These are phyloP conservation scores for Pseudocercospora crystallina DNA, from an alignment of 2,329 filamentous ascomycete genomes.

Conservation along the genomic window DNA sequence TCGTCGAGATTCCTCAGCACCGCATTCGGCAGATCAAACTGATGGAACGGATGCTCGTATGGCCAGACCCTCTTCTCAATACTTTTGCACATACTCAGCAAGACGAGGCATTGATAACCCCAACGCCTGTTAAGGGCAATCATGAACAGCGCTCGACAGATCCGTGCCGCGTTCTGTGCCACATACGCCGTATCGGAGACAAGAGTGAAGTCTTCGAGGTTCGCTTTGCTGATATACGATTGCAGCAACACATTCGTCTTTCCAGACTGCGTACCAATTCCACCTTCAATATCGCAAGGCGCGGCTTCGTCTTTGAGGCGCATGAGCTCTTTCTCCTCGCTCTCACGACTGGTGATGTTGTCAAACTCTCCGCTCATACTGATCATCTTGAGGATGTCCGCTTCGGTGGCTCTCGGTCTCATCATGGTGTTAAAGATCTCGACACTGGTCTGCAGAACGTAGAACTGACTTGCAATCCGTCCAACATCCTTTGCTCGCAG, in stretches of 20 bases:
- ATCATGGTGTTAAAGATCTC: conserved; percentile 97
- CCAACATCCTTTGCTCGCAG: conserved; percentile 92
- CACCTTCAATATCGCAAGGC: conserved; percentile 75
- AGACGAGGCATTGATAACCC: conserved; percentile 90
- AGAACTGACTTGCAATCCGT: conserved; percentile 94
- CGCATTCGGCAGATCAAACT: conserved; percentile 85
- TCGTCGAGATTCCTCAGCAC: conserved; percentile 81
- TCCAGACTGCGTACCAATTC: conserved; percentile 67
- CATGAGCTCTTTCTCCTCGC: conserved; percentile 81
- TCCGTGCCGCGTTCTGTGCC: conserved; percentile 90
- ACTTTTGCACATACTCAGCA: conserved; percentile 90
- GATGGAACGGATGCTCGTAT: conserved; percentile 89
- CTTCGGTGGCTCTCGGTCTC: conserved; percentile 79
- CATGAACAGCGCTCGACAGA: conserved; percentile 94
- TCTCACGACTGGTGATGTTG: conserved; percentile 91
- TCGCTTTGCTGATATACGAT: conserved; percentile 84
- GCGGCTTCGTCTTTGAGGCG: conserved; percentile 69
- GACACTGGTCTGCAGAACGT: conserved; percentile 89
- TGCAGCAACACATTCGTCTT: conserved; percentile 97
- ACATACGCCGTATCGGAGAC: conserved; percentile 92
- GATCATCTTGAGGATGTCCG: conserved; percentile 93
- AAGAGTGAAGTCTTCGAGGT: conserved; percentile 89
- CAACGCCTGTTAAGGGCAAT: conserved; percentile 92
- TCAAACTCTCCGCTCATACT: conserved; percentile 97
- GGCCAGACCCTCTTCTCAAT: conserved; percentile 97